These are phyloP conservation scores for Lithospermum erythrorhizon DNA, from an alignment of 257 asterid species.

Conservation along the genomic window DNA sequence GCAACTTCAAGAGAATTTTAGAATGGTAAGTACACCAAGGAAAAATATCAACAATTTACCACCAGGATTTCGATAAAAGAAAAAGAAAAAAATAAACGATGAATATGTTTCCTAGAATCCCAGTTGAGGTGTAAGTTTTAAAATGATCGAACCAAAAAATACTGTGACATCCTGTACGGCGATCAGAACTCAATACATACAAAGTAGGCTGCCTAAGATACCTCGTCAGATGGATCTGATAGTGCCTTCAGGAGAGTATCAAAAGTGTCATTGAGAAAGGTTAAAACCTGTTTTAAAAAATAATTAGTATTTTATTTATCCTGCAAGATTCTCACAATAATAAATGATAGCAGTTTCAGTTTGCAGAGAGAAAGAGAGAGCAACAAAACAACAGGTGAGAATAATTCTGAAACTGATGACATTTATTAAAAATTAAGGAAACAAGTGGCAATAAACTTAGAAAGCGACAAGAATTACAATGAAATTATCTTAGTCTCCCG, in stretches of 20 bases:
- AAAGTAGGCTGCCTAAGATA: conserved; percentile 25
- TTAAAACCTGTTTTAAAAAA: conserved; percentile 59
- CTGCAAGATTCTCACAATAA: background rate
- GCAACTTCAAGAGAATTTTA: background rate
- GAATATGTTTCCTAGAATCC: background rate
- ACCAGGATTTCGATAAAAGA: background rate
- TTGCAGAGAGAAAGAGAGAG: too few relatives aligned
- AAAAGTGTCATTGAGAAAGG: conserved; percentile 65
- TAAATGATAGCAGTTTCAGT: background rate
- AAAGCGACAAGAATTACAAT: background rate
- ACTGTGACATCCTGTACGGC: background rate
- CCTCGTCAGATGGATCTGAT: conserved; percentile 98
- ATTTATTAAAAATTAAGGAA: too few relatives aligned
- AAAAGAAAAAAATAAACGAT: background rate
- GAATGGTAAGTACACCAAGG: background rate
- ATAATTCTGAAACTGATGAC: background rate
- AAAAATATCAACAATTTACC: background rate
- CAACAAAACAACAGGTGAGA: background rate
- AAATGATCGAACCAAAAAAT: background rate
- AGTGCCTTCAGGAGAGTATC: conserved; percentile 82
- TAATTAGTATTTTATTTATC: conserved; percentile 2
- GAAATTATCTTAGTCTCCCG: background rate
- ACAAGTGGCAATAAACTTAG: background rate
- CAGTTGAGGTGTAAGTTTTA: background rate
- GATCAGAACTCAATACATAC: conserved; percentile 5